Percentiles rank a stretch among this genome's conserved stretches.
These are phyloP conservation scores for Comarum palustre DNA, from an alignment of 306 rosid genomes.

Conservation along the genomic window DNA sequence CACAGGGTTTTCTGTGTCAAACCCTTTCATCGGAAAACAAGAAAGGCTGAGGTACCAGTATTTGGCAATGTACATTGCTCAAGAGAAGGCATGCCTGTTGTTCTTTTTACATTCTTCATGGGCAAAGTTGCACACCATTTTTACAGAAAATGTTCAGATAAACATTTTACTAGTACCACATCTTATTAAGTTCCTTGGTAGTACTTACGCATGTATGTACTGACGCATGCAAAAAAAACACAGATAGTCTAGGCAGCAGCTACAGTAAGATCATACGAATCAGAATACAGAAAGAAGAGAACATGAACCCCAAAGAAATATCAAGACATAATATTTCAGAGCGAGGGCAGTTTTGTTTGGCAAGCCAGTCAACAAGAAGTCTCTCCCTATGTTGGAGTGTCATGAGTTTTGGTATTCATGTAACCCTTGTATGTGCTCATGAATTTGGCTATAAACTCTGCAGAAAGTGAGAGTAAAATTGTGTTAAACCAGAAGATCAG, in stretches of 20 bases:
- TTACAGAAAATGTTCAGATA: not conserved
- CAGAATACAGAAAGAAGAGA: not conserved
- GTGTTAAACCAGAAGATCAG: not conserved
- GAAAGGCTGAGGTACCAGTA: not conserved
- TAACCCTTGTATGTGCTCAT: constrained; percentile 45
- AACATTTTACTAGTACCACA: not conserved
- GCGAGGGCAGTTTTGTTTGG: not conserved
- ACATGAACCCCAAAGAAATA: not conserved
- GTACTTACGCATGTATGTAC: not conserved
- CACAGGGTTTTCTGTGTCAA: not conserved
- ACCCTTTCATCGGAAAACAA: not conserved
- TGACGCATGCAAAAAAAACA: not conserved
- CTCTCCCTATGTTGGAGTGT: not conserved
- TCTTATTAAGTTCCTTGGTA: not conserved
- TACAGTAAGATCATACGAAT: not conserved
- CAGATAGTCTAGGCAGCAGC: not conserved
- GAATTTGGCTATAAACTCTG: constrained; percentile 54
- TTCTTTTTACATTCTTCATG: not conserved
- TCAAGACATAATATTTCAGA: not conserved
- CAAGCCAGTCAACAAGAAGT: not conserved
- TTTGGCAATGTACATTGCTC: not conserved
- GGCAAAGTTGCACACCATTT: not conserved
- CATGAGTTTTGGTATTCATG: constrained; percentile 3
- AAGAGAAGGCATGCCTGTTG: not conserved
- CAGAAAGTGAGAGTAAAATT: not conserved